phyloP scores from a whole-genome alignment of 1,284 basidiomycete genomes.

The Fistulina hepatica region DNA sequence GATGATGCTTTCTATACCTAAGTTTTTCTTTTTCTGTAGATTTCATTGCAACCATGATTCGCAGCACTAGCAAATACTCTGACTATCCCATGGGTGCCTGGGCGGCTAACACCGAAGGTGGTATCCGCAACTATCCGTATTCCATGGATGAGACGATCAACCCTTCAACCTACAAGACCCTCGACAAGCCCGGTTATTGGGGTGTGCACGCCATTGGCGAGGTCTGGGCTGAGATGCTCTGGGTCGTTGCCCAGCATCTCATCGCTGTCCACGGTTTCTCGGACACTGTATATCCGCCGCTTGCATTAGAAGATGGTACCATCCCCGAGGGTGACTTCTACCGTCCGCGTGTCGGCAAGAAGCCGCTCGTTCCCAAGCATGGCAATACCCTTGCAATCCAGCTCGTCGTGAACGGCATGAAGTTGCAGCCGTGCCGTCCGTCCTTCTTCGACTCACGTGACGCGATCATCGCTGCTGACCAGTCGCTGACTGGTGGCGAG shows the following conservation, averaged over 20 bases:
- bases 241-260: constrained; percentile 68
- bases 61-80: constrained; percentile 60
- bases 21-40: constrained; percentile 31
- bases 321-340: constrained; percentile 70
- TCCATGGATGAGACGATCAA: constrained; percentile 70
- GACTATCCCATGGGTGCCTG: constrained; percentile 90
- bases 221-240: constrained; percentile 94
- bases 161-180: constrained; percentile 91
- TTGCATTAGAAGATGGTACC: constrained; percentile 44
- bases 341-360: constrained; percentile 35
- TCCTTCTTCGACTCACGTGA: constrained; percentile 88
- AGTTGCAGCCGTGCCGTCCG: constrained; percentile 87
- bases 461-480: constrained; percentile 90
- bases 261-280: constrained; percentile 78
- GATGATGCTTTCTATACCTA: neutral
- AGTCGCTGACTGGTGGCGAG: constrained; percentile 83
- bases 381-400: constrained; percentile 85
- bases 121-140: constrained; percentile 87
- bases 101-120: constrained; percentile 71
- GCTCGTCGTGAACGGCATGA: constrained; percentile 86
- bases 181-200: constrained; percentile 89
- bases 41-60: constrained; percentile 77
- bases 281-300: constrained; percentile 73
- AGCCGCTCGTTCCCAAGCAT: constrained; percentile 75
- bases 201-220: constrained; percentile 88